Evolutionary conservation across 352 stramenopile species (phyloP), one percentile per base, ranked within the genome.

Genomic region (Plasmopara muralis): DNA sequence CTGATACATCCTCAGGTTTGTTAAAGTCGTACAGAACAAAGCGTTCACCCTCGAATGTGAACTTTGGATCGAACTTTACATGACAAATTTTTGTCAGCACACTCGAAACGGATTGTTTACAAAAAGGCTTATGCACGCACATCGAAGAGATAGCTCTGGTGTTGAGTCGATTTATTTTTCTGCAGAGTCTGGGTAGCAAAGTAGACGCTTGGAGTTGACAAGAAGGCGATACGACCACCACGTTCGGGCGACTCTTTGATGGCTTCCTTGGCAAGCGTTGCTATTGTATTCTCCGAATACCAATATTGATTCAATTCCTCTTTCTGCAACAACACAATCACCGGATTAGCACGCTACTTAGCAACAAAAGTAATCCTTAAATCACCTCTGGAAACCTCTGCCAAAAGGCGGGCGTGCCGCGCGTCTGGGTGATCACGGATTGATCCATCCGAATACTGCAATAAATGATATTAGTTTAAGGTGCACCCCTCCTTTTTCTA

Each of bases 241-340:
- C 39, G 25, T 20, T 51, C 43, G 2, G 49, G 47, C 20, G 76
- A 83, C 46, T 94, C 74, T 13, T 70, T 66, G 15, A 87, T 41
- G 2, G 84, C 72, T 57, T 91, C 83, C 13, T 64, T 55, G 0
- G 77, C 77, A n/a, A 90, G 53, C 15, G 66, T 72, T 16, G 95
- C 67, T 16, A 98, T 91, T 0, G 92, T 97, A 6, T 74, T 56
- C 5, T 70, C 60, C 1, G 87, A 97, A 60, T 97, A 98, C 92
- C 92, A 98, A 57, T 97, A 98, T 63, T 98, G 93, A 66, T 98
- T 98, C n/a, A 97, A 66, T 60, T 97, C 77, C 60, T 83, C 81
- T 66, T 97, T 95, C 77, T 98, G 16, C 15, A 38, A 31, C 2
- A 43, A 34, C 18, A 12, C 25, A 37, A 47, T 1, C 44, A 16